Percentiles rank a stretch among this genome's conserved stretches.
phyloP scores from a whole-genome alignment of 441 rosid species.

The Adansonia grandidieri region DNA sequence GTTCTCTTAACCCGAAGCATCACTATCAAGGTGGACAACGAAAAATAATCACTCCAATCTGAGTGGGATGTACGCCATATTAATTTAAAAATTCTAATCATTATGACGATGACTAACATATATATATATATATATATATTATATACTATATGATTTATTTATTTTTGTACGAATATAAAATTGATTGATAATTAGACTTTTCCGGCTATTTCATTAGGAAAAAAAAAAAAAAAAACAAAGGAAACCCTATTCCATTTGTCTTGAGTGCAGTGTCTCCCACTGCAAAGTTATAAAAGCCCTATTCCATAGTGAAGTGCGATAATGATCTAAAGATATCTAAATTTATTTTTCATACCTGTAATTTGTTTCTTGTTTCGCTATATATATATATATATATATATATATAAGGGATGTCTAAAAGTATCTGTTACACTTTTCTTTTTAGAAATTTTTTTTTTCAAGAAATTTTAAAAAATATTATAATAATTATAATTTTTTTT shows the following conservation, averaged over 20 bases:
- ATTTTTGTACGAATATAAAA: background rate
- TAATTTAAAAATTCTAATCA: slow-evolving; percentile 6
- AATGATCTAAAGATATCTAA: background rate
- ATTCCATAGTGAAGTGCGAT: no score
- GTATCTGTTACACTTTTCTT: no score
- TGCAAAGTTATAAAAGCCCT: background rate
- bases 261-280: slow-evolving; percentile 29
- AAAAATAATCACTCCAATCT: background rate
- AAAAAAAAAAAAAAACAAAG: background rate
- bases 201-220: background rate
- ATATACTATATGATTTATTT: background rate
- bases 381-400: no score
- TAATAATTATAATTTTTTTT: no score
- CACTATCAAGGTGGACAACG: slow-evolving; percentile 4
- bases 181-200: background rate
- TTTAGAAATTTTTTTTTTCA: no score
- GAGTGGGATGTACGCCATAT: background rate
- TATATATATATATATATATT: background rate
- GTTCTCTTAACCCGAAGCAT: background rate
- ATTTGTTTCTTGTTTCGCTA: background rate
- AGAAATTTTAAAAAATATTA: no score
- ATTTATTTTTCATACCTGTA: background rate
- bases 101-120: slow-evolving; percentile 22
- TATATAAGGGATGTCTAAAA: no score
- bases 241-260: slow-evolving; percentile 18